phyloP scores from a whole-genome alignment of 2,329 filamentous ascomycete genomes.

The Neonectria hederae region DNA sequence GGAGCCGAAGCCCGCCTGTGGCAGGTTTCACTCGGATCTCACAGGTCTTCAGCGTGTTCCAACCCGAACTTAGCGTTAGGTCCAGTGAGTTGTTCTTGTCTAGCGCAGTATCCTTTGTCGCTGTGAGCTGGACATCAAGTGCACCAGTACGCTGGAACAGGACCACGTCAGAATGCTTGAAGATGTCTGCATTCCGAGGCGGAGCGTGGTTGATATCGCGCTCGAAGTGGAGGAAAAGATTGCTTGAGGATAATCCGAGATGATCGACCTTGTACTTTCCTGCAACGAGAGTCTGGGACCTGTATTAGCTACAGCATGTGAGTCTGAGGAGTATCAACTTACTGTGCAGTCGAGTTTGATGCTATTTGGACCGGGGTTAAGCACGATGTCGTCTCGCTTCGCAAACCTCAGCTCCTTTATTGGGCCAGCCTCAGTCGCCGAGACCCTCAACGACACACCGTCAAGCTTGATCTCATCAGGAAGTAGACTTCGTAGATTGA shows the following conservation, averaged over 20 bases:
- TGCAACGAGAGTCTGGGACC: conserved; percentile 66
- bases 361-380: conserved; percentile 60
- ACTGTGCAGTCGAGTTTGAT: conserved; percentile 50
- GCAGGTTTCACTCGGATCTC: conserved; percentile 71
- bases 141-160: conserved; percentile 76
- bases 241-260: conserved; percentile 71
- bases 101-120: conserved; percentile 78
- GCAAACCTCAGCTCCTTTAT: conserved; percentile 65
- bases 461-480: conserved; percentile 75
- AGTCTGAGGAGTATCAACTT: conserved; percentile 28
- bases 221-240: conserved; percentile 73
- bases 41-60: conserved; percentile 72
- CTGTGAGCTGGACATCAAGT: conserved; percentile 72
- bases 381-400: conserved; percentile 36
- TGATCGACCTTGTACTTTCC: conserved; percentile 81
- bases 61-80: conserved; percentile 75
- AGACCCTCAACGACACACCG: conserved; percentile 70
- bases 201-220: conserved; percentile 61
- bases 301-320: conserved; percentile 40
- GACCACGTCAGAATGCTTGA: conserved; percentile 70
- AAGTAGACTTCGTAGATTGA: conserved; percentile 77
- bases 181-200: conserved; percentile 58
- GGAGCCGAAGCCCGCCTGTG: conserved; percentile 71
- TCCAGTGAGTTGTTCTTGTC: conserved; percentile 83
- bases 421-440: conserved; percentile 63